phyloP scores from a whole-genome alignment of 2,329 filamentous ascomycete species.

The Aspergillus sp. region DNA sequence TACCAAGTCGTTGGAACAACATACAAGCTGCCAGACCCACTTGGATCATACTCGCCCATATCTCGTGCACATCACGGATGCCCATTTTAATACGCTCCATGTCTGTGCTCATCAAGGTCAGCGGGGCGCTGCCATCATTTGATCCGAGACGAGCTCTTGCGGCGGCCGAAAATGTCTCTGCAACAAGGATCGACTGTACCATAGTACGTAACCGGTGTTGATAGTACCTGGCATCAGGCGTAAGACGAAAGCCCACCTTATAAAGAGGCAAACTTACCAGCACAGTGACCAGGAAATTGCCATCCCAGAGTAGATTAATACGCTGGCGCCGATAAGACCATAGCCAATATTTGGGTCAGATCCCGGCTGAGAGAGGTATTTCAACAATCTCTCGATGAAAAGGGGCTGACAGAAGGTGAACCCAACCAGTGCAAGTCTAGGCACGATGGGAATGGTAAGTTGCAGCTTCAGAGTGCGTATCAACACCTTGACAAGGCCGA shows the following conservation, averaged over 20 bases:
- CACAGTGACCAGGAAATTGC: slow-evolving; percentile 16
- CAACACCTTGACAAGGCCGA: slow-evolving; percentile 21
- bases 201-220: slow-evolving; percentile 12
- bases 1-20: no score
- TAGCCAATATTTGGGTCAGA: slow-evolving; percentile 19
- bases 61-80: no score
- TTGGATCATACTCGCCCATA: no score
- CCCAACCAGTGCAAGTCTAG: slow-evolving; percentile 24
- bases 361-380: slow-evolving; percentile 2
- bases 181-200: slow-evolving; percentile 6
- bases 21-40: no score
- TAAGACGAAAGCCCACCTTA: neutral
- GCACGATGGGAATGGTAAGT: slow-evolving; percentile 24
- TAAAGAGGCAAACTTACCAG: neutral
- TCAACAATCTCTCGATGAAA: slow-evolving; percentile 25
- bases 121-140: neutral
- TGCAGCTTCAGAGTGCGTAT: slow-evolving; percentile 22
- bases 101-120: neutral
- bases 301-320: slow-evolving; percentile 18
- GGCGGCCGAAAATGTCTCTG: slow-evolving; percentile 5
- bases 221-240: slow-evolving; percentile 14
- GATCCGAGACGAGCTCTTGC: neutral
- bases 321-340: slow-evolving; percentile 24
- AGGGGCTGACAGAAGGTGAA: slow-evolving; percentile 29
- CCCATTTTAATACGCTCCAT: neutral